phyloP scores from a whole-genome alignment of 768 basidiomycete genomes.

The Roridomyces roridus region DNA sequence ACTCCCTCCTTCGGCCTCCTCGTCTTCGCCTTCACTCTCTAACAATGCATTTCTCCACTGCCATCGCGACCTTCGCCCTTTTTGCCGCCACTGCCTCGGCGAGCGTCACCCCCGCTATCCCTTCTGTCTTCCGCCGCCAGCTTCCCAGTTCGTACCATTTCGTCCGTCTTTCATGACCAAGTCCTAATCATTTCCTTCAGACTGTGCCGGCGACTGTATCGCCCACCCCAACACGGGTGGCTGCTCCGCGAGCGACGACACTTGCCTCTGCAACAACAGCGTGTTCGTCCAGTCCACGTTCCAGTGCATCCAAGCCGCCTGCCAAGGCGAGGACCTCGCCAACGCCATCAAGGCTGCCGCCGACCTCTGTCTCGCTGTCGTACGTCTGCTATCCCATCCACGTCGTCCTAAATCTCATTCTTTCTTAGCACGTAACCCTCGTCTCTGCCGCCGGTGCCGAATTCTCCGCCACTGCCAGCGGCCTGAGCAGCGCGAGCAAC shows the following conservation, averaged over 20 bases:
- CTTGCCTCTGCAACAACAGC: conserved; percentile 60
- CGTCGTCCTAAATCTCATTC: neutral
- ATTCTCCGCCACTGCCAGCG: conserved; percentile 25
- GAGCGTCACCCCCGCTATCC: conserved; percentile 16
- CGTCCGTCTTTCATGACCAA: neutral
- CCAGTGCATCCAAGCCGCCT: conserved; percentile 53
- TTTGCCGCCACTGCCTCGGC: conserved; percentile 48
- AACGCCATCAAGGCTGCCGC: conserved; percentile 49
- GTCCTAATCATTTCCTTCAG: conserved; percentile 36
- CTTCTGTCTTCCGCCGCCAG: conserved; percentile 41
- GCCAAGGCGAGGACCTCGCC: conserved; percentile 52
- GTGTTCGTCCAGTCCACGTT: conserved; percentile 54
- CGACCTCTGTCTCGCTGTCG: conserved; percentile 52
- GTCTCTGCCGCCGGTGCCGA: conserved; percentile 36
- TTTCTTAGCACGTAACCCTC: conserved; percentile 59
- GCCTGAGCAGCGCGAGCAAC: neutral
- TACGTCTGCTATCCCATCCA: conserved; percentile 37
- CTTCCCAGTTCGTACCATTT: conserved; percentile 39
- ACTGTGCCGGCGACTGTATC: conserved; percentile 59
- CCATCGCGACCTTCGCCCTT: conserved; percentile 44
- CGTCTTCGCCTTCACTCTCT: conserved; percentile 28
- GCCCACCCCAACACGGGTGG: conserved; percentile 44
- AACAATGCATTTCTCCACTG: conserved; percentile 63
- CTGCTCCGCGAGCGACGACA: conserved; percentile 57
- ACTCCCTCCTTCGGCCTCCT: conserved; percentile 32